Base-by-base conservation (phyloP, 2,329 filamentous ascomycete species). In the Uncinocarpus reesii region DNA sequence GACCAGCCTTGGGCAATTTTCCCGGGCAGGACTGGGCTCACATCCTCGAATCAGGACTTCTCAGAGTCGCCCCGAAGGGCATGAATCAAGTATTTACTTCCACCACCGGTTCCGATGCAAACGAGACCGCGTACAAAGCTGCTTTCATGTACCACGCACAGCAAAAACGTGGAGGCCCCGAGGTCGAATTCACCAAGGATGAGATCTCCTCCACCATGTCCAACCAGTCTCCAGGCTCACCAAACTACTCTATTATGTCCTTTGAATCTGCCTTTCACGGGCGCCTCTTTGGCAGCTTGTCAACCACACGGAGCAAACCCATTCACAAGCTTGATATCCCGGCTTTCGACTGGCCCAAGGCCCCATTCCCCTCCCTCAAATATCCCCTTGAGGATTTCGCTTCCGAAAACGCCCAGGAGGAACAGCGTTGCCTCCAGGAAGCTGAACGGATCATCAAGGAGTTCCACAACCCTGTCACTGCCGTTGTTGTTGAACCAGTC, bases 291-390 rank as follows among this genome's bases (percentile, higher is more conserved):
- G 88, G 86, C 61, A 83, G 79, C 50, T 77, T 95, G 48, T 90
- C 85, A 53, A 94, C 87, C 49, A 95, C 88, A 11, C 84, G 88
- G 63, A 89, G 83, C 68, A 95, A 95, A 77, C 79, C 88, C 40
- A 89, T 95, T 65, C 88, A 95, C 76, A 95, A 95, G 72, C 74
- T 95, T 58, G 88, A 95, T 64, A 94, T 95, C 58, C 88, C 88
- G 20, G 86, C 88, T 60, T 95, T 95, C 61, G 84, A 95, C 75
- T 95, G 88, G 88, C 88, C 88, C 23, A 86, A 90, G 66, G 87
- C 87, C 15, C 79, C 84, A 48, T 95, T 95, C 76, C 89, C 88
- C 7, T 61, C 71, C 55, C 78, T 93, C 62, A 89, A 89, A 69
- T 95, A 95, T 68, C 88, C 88, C 0, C 80, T 95, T 4, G 83